Conservation (phyloP, 768 basidiomycete species). For the Calocera cornea region DNA sequence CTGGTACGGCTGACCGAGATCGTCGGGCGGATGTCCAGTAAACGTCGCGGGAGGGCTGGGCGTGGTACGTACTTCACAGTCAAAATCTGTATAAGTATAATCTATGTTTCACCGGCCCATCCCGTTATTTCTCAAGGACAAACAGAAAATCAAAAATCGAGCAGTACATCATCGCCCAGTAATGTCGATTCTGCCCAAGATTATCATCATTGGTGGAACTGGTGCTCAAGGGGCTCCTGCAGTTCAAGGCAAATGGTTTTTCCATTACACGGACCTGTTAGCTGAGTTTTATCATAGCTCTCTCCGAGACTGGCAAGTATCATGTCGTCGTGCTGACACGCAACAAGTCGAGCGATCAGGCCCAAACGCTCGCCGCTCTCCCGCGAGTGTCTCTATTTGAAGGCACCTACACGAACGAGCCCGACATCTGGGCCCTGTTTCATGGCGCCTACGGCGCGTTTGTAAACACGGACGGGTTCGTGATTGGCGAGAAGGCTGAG, state of each 20-base stretch:
- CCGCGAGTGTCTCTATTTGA: background rate
- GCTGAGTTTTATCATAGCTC: background rate
- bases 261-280: background rate
- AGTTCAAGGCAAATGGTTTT: background rate
- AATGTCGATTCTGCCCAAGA: background rate
- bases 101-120: too few species aligned
- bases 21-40: too few species aligned
- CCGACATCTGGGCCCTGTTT: slow-evolving; percentile 10
- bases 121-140: too few species aligned
- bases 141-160: too few species aligned
- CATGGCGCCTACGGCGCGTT: slow-evolving; percentile 24
- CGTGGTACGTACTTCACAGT: too few species aligned
- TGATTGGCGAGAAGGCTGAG: slow-evolving; percentile 8
- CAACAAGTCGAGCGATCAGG: background rate
- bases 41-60: too few species aligned
- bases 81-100: too few species aligned
- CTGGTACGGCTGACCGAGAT: too few species aligned
- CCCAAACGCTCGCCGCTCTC: background rate
- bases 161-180: too few species aligned
- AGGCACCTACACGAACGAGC: slow-evolving; percentile 2
- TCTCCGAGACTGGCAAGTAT: background rate
- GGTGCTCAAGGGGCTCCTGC: slow-evolving; percentile 5
- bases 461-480: slow-evolving; percentile 13
- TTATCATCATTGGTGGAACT: slow-evolving; percentile 5
- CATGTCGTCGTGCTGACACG: background rate